Conservation (phyloP, 73 alveolate genomes). For the Paramecium primaurelia region DNA sequence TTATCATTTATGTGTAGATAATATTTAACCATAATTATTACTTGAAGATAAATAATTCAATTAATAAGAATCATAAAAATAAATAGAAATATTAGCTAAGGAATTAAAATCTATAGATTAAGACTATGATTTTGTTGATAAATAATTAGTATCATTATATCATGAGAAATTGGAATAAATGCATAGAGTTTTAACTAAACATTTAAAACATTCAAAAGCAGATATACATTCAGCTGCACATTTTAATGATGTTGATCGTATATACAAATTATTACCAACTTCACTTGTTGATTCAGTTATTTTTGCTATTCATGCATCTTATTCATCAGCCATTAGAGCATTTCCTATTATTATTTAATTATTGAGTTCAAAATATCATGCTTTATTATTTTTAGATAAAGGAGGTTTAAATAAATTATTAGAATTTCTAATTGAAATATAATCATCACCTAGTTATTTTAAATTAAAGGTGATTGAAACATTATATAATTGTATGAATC, state of each 20-base stretch:
- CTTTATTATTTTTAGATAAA: neutral
- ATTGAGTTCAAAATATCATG: constrained; percentile 35
- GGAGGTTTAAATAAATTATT: constrained; percentile 1
- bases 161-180: constrained; percentile 39
- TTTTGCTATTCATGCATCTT: constrained; percentile 21
- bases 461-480: constrained; percentile 35
- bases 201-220: constrained; percentile 24
- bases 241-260: constrained; percentile 39
- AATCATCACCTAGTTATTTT: neutral
- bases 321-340: constrained; percentile 37
- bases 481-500: constrained; percentile 2
- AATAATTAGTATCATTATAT: constrained; percentile 12
- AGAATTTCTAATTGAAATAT: neutral
- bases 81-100: constrained; percentile 10
- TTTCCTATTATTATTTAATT: constrained; percentile 3
- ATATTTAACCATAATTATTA: constrained; percentile 19
- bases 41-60: constrained; percentile 24
- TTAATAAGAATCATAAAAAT: constrained; percentile 38
- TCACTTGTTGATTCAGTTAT: constrained; percentile 33
- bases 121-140: constrained; percentile 44
- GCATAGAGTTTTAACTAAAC: neutral
- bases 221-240: constrained; percentile 49
- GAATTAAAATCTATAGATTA: constrained; percentile 6
- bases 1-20: constrained; percentile 18
- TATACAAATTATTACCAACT: constrained; percentile 8